Base-by-base conservation (phyloP, 352 stramenopile genomes). In the Globisporangium sylvaticum region DNA sequence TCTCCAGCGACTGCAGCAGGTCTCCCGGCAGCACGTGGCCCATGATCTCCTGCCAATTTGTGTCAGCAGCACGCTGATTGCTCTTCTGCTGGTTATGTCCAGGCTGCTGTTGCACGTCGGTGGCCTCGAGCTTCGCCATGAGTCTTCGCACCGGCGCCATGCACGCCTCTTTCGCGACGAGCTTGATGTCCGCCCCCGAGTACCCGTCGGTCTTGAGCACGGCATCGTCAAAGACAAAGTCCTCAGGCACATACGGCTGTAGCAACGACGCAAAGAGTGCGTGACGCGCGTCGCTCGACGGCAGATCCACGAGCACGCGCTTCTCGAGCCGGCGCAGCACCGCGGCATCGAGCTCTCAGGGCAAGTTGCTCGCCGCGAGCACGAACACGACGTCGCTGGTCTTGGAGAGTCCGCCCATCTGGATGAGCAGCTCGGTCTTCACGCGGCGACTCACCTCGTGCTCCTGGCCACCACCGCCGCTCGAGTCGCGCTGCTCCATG, bases 371-470 rank as follows among this genome's bases (percentile, higher is more conserved):
- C 4, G 87, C 87, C 6, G 87, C 84, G 0, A 96, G 72, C 5
- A 96, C 84, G 42, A 95, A 94, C 20, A 96, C 87, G 15, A 93
- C 81, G 67, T 95, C 83, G 50, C 78, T 80, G 0, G 82, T 92
- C 72, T 93, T 94, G 31, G 87, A 67, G 4, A 96, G 68, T 1
- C 88, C 88, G 50, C 95, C 88, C 88, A 96, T 95, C 60, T 94
- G 87, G 27, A 96, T 96, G 24, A 94, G 74, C 59, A 96, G 65
- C 70, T 96, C 87, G 1, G 87, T 96, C 58, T 95, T 95, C 88
- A 95, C 95, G 29, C 88, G 81, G 8, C 87, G 80, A 73, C 87
- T 95, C 0, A 87, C 88, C 60, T 96, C 88, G 65, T 95, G 87
- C 66, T 96, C 87, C 70, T 94, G 86, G 3, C 85, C 84, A 9